Conservation (phyloP, 1,284 basidiomycete genomes). For the Spongispora temasekensis region DNA sequence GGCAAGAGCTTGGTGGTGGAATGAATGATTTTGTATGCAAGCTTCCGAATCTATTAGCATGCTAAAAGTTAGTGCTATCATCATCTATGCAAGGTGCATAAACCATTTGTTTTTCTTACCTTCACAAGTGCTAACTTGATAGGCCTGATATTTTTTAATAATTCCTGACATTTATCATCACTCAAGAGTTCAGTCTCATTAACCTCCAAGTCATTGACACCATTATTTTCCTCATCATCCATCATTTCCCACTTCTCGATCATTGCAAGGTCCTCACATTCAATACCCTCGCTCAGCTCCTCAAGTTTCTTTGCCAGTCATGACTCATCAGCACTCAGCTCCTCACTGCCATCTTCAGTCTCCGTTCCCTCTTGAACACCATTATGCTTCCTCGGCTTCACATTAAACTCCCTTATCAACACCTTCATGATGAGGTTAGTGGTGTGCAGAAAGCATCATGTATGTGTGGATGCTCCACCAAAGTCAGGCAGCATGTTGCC, state of each 20-base stretch:
- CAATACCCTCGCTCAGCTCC: not conserved
- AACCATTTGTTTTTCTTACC: too few relatives aligned
- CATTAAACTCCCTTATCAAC: too few relatives aligned
- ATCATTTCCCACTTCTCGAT: not conserved
- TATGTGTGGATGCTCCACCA: too few relatives aligned
- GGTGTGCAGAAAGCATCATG: too few relatives aligned
- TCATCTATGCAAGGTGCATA: not conserved
- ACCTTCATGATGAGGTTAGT: too few relatives aligned
- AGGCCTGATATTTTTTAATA: not conserved
- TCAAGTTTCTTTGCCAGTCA: not conserved
- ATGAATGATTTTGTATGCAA: too few relatives aligned
- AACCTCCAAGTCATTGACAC: not conserved
- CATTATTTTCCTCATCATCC: not conserved
- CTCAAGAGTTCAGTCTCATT: not conserved
- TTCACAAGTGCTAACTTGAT: slow-evolving; percentile 4
- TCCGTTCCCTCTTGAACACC: not conserved
- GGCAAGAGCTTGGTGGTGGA: too few relatives aligned
- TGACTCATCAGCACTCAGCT: not conserved
- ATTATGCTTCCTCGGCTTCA: too few relatives aligned
- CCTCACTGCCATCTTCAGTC: not conserved
- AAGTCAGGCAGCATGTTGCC: too few relatives aligned
- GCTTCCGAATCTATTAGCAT: too few relatives aligned
- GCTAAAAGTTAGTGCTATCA: not conserved
- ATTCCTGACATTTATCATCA: not conserved
- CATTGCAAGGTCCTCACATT: not conserved